These are phyloP conservation scores for Phytophthora litchii DNA, from an alignment of 352 stramenopile genomes.

Conservation along the genomic window DNA sequence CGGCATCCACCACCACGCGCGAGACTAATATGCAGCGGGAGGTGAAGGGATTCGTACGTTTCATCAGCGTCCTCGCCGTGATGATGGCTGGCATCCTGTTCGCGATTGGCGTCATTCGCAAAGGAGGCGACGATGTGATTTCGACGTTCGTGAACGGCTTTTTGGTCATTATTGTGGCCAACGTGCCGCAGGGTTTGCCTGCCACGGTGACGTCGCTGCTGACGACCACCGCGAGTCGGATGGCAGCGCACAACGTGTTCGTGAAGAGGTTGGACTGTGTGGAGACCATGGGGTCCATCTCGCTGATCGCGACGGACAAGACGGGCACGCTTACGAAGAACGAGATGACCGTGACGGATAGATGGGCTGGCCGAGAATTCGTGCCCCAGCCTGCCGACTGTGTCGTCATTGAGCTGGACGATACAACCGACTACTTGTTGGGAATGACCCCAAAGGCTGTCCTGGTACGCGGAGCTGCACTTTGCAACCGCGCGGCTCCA, in stretches of 20 bases:
- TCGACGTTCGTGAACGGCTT: slow-evolving; percentile 56
- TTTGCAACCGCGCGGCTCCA: slow-evolving; percentile 48
- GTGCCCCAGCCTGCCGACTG: slow-evolving; percentile 36
- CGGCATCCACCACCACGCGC: slow-evolving; percentile 32
- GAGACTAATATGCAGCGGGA: slow-evolving; percentile 57
- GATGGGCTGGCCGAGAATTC: slow-evolving; percentile 42
- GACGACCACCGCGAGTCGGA: slow-evolving; percentile 84
- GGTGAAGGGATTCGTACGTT: slow-evolving; percentile 51
- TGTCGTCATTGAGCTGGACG: slow-evolving; percentile 40
- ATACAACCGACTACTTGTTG: slow-evolving; percentile 38
- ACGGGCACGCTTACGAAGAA: slow-evolving; percentile 91
- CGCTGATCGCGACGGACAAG: slow-evolving; percentile 93
- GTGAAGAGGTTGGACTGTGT: slow-evolving; percentile 90
- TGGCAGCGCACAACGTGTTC: slow-evolving; percentile 87
- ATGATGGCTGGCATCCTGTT: slow-evolving; percentile 42
- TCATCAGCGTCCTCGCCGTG: slow-evolving; percentile 46
- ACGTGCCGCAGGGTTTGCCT: slow-evolving; percentile 90
- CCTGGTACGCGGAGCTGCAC: slow-evolving; percentile 36
- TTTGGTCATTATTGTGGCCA: slow-evolving; percentile 58
- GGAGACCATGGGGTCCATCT: slow-evolving; percentile 89
- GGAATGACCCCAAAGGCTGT: slow-evolving; percentile 35
- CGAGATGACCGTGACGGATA: slow-evolving; percentile 64
- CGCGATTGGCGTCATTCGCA: slow-evolving; percentile 40
- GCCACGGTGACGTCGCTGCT: slow-evolving; percentile 89
- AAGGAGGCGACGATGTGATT: slow-evolving; percentile 40